Evolutionary conservation across 208 protist genomes (phyloP).

Genomic region (Plasmodiophora brassicae): DNA sequence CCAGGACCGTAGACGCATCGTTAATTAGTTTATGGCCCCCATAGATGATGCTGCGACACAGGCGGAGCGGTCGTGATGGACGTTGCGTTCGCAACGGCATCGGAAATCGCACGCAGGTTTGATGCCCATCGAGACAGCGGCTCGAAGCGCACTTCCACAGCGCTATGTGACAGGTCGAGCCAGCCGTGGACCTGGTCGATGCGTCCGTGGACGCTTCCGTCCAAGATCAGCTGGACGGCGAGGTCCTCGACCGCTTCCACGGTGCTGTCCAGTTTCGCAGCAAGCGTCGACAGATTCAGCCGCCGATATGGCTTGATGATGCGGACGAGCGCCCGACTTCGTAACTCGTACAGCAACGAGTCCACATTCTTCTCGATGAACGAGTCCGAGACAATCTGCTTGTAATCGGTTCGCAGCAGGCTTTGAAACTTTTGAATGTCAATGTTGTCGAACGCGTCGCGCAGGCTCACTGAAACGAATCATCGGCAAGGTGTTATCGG

Average conservation of each 20-base stretch:
- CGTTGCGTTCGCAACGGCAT: no score
- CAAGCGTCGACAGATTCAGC: neutral
- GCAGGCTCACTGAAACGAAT: neutral
- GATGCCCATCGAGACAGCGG: neutral
- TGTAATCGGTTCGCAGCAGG: neutral
- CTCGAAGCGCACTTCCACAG: neutral
- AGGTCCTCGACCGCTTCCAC: neutral
- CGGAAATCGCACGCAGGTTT: neutral
- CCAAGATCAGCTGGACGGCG: neutral
- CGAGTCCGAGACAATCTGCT: neutral
- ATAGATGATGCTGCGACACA: no score
- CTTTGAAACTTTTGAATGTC: neutral
- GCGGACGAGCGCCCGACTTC: neutral
- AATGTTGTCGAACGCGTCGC: neutral
- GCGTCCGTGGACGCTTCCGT: neutral
- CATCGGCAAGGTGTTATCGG: neutral
- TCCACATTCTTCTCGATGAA: constrained; percentile 11
- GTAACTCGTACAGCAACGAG: neutral
- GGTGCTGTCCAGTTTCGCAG: neutral
- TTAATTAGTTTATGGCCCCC: no score
- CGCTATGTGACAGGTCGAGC: neutral
- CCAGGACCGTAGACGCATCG: no score
- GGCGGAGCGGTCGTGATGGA: no score
- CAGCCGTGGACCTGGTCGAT: neutral
- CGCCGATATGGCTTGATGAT: constrained; percentile 6